phyloP scores from a whole-genome alignment of 805 yeast genomes.

The Cyberlindnera meyerae region DNA sequence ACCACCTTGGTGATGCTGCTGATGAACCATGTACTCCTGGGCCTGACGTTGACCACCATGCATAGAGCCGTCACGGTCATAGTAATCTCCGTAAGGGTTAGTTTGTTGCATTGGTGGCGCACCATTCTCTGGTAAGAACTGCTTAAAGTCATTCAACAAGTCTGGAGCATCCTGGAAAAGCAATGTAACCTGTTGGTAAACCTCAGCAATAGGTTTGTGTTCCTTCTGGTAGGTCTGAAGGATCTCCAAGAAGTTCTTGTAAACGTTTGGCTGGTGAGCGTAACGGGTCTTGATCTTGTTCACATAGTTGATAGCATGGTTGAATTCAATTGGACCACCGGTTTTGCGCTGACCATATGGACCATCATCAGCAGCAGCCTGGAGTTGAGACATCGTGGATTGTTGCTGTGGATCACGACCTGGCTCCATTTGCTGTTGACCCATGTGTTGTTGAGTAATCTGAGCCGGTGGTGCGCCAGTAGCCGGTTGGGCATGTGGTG shows the following conservation, averaged over 20 bases:
- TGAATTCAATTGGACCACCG: slow-evolving; percentile 82
- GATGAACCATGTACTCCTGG: slow-evolving; percentile 26
- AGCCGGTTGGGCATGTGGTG: slow-evolving; percentile 14
- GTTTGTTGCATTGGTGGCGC: slow-evolving; percentile 5
- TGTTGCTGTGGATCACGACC: slow-evolving; percentile 17
- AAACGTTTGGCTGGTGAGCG: slow-evolving; percentile 90
- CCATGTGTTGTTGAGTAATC: slow-evolving; percentile 12
- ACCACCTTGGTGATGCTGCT: slow-evolving; percentile 13
- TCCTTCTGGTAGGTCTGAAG: slow-evolving; percentile 95
- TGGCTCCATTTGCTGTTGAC: slow-evolving; percentile 7
- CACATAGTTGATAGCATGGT: slow-evolving; percentile 94
- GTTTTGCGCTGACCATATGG: slow-evolving; percentile 18
- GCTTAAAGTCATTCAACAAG: slow-evolving; percentile 87
- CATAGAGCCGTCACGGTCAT: slow-evolving; percentile 14
- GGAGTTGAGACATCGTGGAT: slow-evolving; percentile 30
- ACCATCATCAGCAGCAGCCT: slow-evolving; percentile 34
- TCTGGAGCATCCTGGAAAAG: slow-evolving; percentile 93
- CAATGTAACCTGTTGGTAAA: slow-evolving; percentile 86
- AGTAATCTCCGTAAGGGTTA: too few relatives aligned
- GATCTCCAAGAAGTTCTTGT: slow-evolving; percentile 90
- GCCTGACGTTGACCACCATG: slow-evolving; percentile 19
- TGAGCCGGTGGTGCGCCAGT: slow-evolving; percentile 18
- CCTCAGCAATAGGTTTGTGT: slow-evolving; percentile 92
- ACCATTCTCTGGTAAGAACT: slow-evolving; percentile 78
- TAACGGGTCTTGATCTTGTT: slow-evolving; percentile 93